Evolutionary conservation across 139 green algal genomes (phyloP), one percentile per base, ranked within the genome.

Genomic region (Tetradesmus obliquus): DNA sequence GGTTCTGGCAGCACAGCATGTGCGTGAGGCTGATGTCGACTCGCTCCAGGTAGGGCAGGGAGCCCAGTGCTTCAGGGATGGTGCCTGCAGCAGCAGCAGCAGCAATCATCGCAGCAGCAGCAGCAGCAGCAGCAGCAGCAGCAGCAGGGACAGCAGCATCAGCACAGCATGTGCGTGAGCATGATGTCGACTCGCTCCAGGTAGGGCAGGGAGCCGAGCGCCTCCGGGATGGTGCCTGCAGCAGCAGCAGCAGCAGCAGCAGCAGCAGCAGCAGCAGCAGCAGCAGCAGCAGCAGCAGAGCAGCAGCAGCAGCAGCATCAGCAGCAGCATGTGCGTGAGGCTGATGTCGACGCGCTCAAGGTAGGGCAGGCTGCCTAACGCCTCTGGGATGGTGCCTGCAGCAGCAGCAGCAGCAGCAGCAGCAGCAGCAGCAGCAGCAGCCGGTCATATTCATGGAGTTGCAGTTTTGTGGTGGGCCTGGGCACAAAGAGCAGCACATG

Each of bases 1-100:
- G n/a, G 54, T 5, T 76, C 20, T n/a, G 6, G 72, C 87, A 91
- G 87, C 87, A 91, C n/a, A 66, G n/a, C 87, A 91, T 91, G 54
- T 12, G 72, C 3, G 87, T 91, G 72, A 51, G 57, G 22, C 15
- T 53, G 54, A 91, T 91, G 55, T 91, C 72, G 17, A 91, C 87
- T 13, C 20, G 53, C 7, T 57, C 72, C 3, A 89, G 84, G 57
- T 79, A 88, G 20, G 82, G 57, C 82, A 89, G 55, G 19, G 66
- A 24, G 66, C 66, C 66, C 6, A 76, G 66, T 13, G 74, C 74
- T 5, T 53, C 74, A 32, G 74, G 24, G 3, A 82, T 76, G 7
- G 74, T 12, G 13, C 74, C n/a, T 82, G 74, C 74, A 55, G n/a
- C n/a, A 82, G 74, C 74, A 82, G 24, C 66, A 24, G 66, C 66